These are phyloP conservation scores for Oenanthe javanica DNA, from an alignment of 140 eudicot genomes.

Conservation along the genomic window DNA sequence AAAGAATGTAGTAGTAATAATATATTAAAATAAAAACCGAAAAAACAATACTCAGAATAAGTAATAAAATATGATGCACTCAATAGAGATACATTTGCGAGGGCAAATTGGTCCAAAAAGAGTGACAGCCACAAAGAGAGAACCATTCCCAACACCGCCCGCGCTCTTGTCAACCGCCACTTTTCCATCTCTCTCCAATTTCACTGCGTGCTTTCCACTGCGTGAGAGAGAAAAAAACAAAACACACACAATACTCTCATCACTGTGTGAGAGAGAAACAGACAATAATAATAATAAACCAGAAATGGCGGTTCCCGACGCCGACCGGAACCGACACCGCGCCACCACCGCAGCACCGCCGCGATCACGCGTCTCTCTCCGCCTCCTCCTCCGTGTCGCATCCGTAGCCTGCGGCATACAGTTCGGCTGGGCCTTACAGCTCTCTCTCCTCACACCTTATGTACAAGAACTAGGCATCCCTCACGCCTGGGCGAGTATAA, in stretches of 20 bases:
- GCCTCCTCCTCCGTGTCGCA: constrained; percentile 58
- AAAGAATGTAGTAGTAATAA: not conserved
- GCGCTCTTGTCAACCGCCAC: not conserved
- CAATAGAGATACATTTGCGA: not conserved
- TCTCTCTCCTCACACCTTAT: constrained; percentile 71
- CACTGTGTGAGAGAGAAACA: not conserved
- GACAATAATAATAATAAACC: not conserved
- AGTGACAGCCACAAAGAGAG: constrained; percentile 1
- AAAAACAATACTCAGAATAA: not conserved
- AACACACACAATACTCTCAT: not conserved
- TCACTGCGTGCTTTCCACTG: too few relatives aligned
- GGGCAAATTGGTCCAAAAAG: not conserved
- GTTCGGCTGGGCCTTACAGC: constrained; percentile 94
- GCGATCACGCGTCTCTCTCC: constrained; percentile 32
- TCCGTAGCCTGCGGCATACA: constrained; percentile 90
- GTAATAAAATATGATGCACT: not conserved
- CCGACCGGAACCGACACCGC: constrained; percentile 20
- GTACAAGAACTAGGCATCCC: constrained; percentile 88
- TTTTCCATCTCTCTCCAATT: too few relatives aligned
- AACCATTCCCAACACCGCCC: not conserved
- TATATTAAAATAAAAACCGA: not conserved
- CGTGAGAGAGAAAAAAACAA: too few relatives aligned
- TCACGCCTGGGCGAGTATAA: constrained; percentile 76
- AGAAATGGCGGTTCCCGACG: constrained; percentile 37
- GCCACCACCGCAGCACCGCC: constrained; percentile 10